Evolutionary conservation across 345 rosid species (phyloP), one percentile per base, ranked within the genome.

Genomic region (Pistacia vera): DNA sequence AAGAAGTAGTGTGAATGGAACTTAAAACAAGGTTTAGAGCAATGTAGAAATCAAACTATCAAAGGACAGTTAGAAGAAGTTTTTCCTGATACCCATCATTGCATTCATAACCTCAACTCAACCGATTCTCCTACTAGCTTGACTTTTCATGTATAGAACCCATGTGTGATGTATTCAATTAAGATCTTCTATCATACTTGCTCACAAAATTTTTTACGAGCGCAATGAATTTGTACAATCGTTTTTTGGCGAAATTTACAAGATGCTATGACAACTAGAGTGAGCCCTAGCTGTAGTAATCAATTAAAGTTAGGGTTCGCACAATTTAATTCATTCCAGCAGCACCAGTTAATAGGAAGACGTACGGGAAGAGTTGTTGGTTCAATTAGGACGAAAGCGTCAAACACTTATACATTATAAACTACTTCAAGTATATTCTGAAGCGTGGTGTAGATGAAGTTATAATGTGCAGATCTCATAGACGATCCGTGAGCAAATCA

Each of bases 71-170:
- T 13, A 3, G 7, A 8, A 64, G 36, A 36, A 18, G 68, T 17
- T 52, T 52, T 16, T 52, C 56, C 2, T 52, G 56, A 36, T 8
- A 20, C 20, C 16, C 54, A 65, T 41, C 30, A 10, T 33, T 14
- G 7, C 18, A 28, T 51, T 22, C 44, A 51, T 33, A 51, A 52
- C 60, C 60, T 10, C 71, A 51, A 11, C 56, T 52, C 58, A 51
- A 28, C 60, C 60, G 30, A 68, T 68, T 57, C 54, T 51, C 44
- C 30, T 10, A 35, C 11, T 28, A 68, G 12, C 60, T 68, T 68
- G 72, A 68, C 72, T 68, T 68, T 68, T 68, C 30, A 51, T 30
- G 4, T 52, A 51, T 8, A 38, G 18, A 68, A 68, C 71, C 71
- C 59, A 51, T 68, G 59, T 51, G 9, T 28, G 36, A 28, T 8